phyloP scores from a whole-genome alignment of 208 protist genomes.

The Herpetomonas muscarum region DNA sequence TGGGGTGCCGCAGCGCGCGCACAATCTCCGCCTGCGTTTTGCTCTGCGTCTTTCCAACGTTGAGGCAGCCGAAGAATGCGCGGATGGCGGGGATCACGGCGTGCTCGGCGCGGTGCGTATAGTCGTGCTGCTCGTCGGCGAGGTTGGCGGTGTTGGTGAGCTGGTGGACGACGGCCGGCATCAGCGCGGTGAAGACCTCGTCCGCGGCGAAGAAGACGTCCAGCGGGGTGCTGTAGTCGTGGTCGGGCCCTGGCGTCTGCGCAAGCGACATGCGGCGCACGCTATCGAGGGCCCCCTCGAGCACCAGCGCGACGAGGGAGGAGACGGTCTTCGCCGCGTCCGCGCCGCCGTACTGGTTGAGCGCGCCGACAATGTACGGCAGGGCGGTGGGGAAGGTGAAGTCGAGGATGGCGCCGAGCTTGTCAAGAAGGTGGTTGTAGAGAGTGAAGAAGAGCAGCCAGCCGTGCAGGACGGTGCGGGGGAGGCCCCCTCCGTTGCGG shows the following conservation, averaged over 20 bases:
- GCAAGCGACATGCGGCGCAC: slow-evolving; percentile 67
- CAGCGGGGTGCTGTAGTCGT: slow-evolving; percentile 70
- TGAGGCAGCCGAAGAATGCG: slow-evolving; percentile 70
- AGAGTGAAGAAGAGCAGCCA: slow-evolving; percentile 81
- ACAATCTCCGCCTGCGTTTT: slow-evolving; percentile 82
- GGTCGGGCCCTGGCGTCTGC: slow-evolving; percentile 66
- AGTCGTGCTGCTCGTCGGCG: slow-evolving; percentile 55
- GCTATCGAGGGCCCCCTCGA: slow-evolving; percentile 68
- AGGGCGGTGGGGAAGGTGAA: slow-evolving; percentile 69
- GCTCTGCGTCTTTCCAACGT: slow-evolving; percentile 73
- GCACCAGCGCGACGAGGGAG: slow-evolving; percentile 49
- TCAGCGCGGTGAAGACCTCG: slow-evolving; percentile 79
- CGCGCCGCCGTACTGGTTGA: slow-evolving; percentile 55
- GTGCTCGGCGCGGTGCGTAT: slow-evolving; percentile 65
- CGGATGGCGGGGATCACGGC: slow-evolving; percentile 71
- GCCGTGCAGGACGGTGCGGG: slow-evolving; percentile 58
- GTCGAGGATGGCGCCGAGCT: slow-evolving; percentile 72
- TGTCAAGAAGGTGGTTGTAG: slow-evolving; percentile 70
- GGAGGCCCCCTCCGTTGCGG: slow-evolving; percentile 9
- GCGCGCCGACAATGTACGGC: slow-evolving; percentile 54
- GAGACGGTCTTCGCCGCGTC: slow-evolving; percentile 26
- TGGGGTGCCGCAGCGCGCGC: slow-evolving; percentile 69
- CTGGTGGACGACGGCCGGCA: slow-evolving; percentile 81
- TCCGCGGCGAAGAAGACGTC: slow-evolving; percentile 67
- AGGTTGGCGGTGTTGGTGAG: slow-evolving; percentile 71